Conservation (phyloP, 179 eudicot genomes). For the Spinacia oleracea region DNA sequence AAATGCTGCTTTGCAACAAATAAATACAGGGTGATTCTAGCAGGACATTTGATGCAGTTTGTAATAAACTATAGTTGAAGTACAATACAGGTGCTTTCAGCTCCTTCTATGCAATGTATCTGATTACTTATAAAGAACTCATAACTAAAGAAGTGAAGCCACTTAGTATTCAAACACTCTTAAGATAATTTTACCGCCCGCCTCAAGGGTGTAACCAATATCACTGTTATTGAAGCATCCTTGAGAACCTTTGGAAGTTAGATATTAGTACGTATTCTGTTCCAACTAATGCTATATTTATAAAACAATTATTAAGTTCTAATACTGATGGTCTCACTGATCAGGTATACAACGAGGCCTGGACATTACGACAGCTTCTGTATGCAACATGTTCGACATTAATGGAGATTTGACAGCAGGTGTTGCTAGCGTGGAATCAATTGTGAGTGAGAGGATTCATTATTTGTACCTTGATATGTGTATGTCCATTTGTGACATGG, state of each 20-base stretch:
- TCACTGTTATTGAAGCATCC: not conserved
- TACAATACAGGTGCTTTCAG: not conserved
- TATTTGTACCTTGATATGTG: slow-evolving; percentile 15
- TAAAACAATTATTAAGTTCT: not conserved
- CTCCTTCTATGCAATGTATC: not conserved
- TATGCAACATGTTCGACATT: slow-evolving; percentile 71
- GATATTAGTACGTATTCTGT: not conserved
- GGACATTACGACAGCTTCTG: slow-evolving; percentile 72
- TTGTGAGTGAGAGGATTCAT: slow-evolving; percentile 52
- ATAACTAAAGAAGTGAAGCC: too few species aligned
- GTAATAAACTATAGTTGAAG: not conserved
- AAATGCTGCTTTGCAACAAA: not conserved
- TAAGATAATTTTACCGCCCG: not conserved
- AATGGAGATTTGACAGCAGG: slow-evolving; percentile 81
- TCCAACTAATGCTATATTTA: not conserved
- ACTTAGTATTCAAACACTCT: not conserved
- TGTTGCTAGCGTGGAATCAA: slow-evolving; percentile 80
- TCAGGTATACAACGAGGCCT: slow-evolving; percentile 60
- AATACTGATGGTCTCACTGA: not conserved
- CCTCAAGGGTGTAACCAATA: not conserved
- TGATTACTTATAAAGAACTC: not conserved
- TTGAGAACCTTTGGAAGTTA: not conserved
- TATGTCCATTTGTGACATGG: slow-evolving; percentile 14
- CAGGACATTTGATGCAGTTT: not conserved
- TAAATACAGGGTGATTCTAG: not conserved